A percentile compares a stretch with the other conserved stretches of the same genome.
Evolutionary conservation across 2,329 filamentous ascomycete genomes (phyloP).

Genomic region (Nemania abortiva): DNA sequence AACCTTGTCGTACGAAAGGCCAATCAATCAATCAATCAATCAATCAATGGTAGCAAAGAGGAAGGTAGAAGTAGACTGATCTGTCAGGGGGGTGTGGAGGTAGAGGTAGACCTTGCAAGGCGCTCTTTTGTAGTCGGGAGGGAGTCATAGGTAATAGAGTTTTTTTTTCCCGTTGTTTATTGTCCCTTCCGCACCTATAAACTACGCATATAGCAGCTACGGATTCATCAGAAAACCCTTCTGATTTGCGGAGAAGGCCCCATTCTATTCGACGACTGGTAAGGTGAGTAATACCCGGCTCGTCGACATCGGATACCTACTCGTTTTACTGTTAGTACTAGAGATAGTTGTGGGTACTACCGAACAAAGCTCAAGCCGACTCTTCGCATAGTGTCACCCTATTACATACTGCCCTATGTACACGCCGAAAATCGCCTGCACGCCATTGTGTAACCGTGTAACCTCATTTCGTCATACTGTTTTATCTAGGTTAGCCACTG

Average conservation of each 20-base stretch:
- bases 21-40: neutral
- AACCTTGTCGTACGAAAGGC: conserved; percentile 19
- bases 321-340: conserved; percentile 19
- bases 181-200: neutral
- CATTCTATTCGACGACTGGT: conserved; percentile 18
- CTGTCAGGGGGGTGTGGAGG: neutral
- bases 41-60: neutral
- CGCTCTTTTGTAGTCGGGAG: conserved; percentile 17
- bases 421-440: conserved; percentile 34
- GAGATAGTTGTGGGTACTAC: conserved; percentile 30
- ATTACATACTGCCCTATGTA: neutral
- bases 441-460: conserved; percentile 25
- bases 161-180: conserved; percentile 17
- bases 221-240: neutral
- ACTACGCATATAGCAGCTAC: neutral
- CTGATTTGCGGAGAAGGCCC: conserved; percentile 31
- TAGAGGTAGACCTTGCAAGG: neutral
- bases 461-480: conserved; percentile 18
- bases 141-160: conserved; percentile 13
- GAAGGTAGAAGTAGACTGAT: neutral
- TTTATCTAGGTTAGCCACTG: neutral
- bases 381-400: neutral
- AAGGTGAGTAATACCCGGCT: conserved; percentile 19
- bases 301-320: conserved; percentile 32
- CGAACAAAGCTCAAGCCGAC: neutral